phyloP scores from a whole-genome alignment of 495 filamentous ascomycete genomes.

The Cryomyces minteri region DNA sequence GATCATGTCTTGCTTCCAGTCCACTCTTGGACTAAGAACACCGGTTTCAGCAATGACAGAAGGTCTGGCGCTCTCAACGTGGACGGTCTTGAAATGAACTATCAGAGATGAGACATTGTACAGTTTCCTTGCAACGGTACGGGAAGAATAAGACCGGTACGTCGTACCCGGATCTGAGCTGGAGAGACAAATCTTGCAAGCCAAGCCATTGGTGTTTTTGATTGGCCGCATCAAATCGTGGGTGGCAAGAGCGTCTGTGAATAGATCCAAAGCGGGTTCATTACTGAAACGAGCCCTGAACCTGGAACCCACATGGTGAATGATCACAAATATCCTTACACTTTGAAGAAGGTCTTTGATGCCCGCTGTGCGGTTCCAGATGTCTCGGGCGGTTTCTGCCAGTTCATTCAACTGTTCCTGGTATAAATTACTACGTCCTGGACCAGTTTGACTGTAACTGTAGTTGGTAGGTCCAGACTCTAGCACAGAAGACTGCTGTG shows the following conservation, averaged over 20 bases:
- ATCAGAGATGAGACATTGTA: slow-evolving; percentile 43
- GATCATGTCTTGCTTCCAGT: slow-evolving; percentile 59
- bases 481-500: background rate
- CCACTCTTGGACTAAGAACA: slow-evolving; percentile 9
- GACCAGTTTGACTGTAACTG: background rate
- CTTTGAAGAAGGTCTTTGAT: slow-evolving; percentile 44
- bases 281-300: slow-evolving; percentile 35
- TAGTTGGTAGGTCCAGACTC: background rate
- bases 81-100: slow-evolving; percentile 47
- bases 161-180: slow-evolving; percentile 2
- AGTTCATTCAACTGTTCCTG: slow-evolving; percentile 38
- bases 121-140: slow-evolving; percentile 22
- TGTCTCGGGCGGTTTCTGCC: slow-evolving; percentile 34
- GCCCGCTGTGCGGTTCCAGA: slow-evolving; percentile 40
- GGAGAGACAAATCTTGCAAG: slow-evolving; percentile 39
- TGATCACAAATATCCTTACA: slow-evolving; percentile 41
- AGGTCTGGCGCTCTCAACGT: slow-evolving; percentile 23
- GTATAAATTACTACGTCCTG: slow-evolving; percentile 19
- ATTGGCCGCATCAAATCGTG: slow-evolving; percentile 47
- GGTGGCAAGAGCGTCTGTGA: slow-evolving; percentile 47
- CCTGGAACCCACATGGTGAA: slow-evolving; percentile 38
- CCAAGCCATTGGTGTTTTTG: slow-evolving; percentile 42
- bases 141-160: slow-evolving; percentile 10
- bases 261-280: slow-evolving; percentile 36
- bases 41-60: too few relatives aligned